Evolutionary conservation across 2,329 filamentous ascomycete genomes (phyloP).

Genomic region (Arthrobotrys conoides): DNA sequence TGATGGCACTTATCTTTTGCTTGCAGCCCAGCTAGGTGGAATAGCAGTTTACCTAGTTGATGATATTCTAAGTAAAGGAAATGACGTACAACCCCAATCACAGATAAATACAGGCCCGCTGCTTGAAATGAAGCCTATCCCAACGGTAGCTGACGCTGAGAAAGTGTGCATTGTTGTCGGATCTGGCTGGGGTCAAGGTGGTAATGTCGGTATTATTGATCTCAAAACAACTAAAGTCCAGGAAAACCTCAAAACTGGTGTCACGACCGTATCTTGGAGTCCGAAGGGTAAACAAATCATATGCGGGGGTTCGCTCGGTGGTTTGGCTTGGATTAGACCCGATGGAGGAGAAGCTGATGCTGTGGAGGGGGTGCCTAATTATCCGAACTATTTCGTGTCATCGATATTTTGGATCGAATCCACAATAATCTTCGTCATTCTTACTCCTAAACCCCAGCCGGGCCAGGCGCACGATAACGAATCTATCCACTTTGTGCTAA

Average conservation of each 20-base stretch:
- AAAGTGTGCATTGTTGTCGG: slow-evolving; percentile 84
- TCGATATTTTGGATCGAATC: slow-evolving; percentile 91
- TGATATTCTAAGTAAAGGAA: slow-evolving; percentile 74
- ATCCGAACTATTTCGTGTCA: slow-evolving; percentile 80
- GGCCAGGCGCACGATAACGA: slow-evolving; percentile 61
- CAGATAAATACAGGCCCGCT: slow-evolving; percentile 84
- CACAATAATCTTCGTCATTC: slow-evolving; percentile 83
- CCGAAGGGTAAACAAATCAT: slow-evolving; percentile 92
- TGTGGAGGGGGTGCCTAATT: slow-evolving; percentile 81
- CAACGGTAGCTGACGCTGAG: slow-evolving; percentile 78
- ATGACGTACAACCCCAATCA: slow-evolving; percentile 76
- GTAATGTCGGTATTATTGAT: slow-evolving; percentile 68
- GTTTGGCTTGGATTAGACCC: slow-evolving; percentile 84
- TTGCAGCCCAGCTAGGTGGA: slow-evolving; percentile 85
- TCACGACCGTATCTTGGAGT: slow-evolving; percentile 92
- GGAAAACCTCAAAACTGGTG: slow-evolving; percentile 77
- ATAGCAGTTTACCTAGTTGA: slow-evolving; percentile 86
- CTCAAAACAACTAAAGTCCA: slow-evolving; percentile 87
- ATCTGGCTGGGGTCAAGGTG: slow-evolving; percentile 71
- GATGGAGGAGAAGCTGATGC: slow-evolving; percentile 79
- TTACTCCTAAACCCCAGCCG: slow-evolving; percentile 75
- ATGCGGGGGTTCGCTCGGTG: slow-evolving; percentile 85
- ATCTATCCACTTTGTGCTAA: slow-evolving; percentile 85
- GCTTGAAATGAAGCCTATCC: slow-evolving; percentile 83
- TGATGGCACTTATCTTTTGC: slow-evolving; percentile 86